Percentiles rank a stretch among this genome's conserved stretches.
Conservation (phyloP, 768 basidiomycete species). For the Leccinum variicolor region DNA sequence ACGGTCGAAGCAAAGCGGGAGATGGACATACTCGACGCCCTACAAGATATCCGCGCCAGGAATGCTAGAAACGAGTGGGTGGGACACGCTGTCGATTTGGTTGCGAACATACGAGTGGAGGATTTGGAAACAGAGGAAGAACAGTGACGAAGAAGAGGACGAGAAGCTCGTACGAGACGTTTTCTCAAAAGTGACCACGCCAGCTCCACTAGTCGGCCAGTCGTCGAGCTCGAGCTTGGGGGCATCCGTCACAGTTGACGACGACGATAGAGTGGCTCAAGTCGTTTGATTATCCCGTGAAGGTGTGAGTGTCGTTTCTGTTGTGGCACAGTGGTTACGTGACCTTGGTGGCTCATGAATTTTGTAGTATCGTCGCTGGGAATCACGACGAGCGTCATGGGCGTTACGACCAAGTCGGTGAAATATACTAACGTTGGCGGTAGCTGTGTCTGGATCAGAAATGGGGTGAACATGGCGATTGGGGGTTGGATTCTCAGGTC, state of each 20-base stretch:
- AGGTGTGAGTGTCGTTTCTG: slow-evolving; percentile 44
- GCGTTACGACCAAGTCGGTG: neutral
- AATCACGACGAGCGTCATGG: slow-evolving; percentile 55
- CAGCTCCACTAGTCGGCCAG: slow-evolving; percentile 17
- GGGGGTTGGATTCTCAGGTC: slow-evolving; percentile 19
- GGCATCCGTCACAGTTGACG: slow-evolving; percentile 42
- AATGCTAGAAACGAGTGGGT: slow-evolving; percentile 88
- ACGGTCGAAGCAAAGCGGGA: slow-evolving; percentile 92
- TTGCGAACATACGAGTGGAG: slow-evolving; percentile 58
- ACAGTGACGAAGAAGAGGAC: slow-evolving; percentile 64
- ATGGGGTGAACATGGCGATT: slow-evolving; percentile 8
- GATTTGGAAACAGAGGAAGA: slow-evolving; percentile 81
- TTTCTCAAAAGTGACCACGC: slow-evolving; percentile 69
- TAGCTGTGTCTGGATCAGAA: slow-evolving; percentile 25
- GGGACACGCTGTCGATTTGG: slow-evolving; percentile 68
- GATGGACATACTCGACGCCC: slow-evolving; percentile 96
- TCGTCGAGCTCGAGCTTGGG: slow-evolving; percentile 32
- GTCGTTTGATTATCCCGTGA: slow-evolving; percentile 51
- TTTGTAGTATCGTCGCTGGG: slow-evolving; percentile 57
- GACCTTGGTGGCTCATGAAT: neutral
- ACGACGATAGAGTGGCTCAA: slow-evolving; percentile 58
- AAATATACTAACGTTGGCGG: neutral
- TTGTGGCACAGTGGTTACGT: too few species aligned
- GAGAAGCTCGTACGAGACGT: slow-evolving; percentile 85
- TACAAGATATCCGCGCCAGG: slow-evolving; percentile 86